Percentiles rank a stretch among this genome's conserved stretches.
Conservation (phyloP, 108 stramenopile genomes). For the Nitzschia palea region DNA sequence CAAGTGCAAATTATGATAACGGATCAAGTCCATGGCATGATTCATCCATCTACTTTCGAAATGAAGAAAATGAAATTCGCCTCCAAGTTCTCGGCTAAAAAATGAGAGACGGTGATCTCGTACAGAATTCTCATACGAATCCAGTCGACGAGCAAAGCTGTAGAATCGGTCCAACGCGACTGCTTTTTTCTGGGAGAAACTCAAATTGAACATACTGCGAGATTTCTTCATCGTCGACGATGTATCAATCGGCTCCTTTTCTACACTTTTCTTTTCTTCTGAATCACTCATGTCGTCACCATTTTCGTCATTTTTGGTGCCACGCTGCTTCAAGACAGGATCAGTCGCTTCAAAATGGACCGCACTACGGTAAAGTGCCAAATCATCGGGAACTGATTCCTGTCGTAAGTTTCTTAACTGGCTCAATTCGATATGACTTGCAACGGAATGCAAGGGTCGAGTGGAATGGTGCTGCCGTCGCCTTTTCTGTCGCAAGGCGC, state of each 20-base stretch:
- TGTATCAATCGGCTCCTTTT: neutral
- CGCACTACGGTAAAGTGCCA: constrained; percentile 49
- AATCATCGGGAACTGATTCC: constrained; percentile 65
- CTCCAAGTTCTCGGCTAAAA: constrained; percentile 88
- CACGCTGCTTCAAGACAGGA: neutral
- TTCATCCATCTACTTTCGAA: constrained; percentile 95
- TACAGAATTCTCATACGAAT: constrained; percentile 69
- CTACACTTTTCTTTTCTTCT: neutral
- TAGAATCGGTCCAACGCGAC: constrained; percentile 84
- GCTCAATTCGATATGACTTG: constrained; percentile 43
- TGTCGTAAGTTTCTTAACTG: constrained; percentile 43
- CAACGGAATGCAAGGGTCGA: constrained; percentile 15
- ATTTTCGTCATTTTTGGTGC: neutral
- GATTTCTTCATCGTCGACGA: constrained; percentile 38
- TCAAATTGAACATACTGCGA: constrained; percentile 67
- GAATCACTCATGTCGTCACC: constrained; percentile 4
- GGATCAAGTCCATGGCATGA: constrained; percentile 90
- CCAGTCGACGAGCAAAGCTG: constrained; percentile 73
- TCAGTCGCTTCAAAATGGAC: constrained; percentile 22
- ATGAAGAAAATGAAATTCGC: constrained; percentile 93
- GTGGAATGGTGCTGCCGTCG: neutral
- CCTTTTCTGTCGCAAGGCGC: too few relatives aligned
- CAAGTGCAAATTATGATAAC: constrained; percentile 74
- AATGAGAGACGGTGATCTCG: constrained; percentile 88
- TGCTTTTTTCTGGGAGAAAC: constrained; percentile 50